These are phyloP conservation scores for Naganishia liquefaciens DNA, from an alignment of 1,284 basidiomycete species.

Conservation along the genomic window DNA sequence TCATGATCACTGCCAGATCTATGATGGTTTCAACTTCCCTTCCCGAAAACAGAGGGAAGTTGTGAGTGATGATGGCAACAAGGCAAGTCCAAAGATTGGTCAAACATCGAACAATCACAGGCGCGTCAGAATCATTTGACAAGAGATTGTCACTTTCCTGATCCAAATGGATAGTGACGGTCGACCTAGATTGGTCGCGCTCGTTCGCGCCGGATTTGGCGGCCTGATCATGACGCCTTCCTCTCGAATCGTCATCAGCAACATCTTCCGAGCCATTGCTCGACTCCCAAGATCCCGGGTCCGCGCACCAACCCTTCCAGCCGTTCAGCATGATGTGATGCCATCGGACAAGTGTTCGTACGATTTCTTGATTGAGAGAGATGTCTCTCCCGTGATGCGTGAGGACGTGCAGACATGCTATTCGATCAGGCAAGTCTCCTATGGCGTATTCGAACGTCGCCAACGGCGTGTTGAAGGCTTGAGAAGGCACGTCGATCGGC, in stretches of 20 bases:
- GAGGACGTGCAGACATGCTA: conserved; percentile 16
- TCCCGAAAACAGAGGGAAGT: conserved; percentile 46
- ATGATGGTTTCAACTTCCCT: conserved; percentile 44
- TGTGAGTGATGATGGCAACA: conserved; percentile 41
- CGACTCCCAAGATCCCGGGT: conserved; percentile 9
- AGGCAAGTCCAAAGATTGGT: conserved; percentile 42
- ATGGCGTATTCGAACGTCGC: conserved; percentile 13
- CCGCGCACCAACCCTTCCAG: conserved; percentile 23
- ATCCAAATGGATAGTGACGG: conserved; percentile 21
- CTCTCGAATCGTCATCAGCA: not conserved
- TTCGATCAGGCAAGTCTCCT: conserved; percentile 19
- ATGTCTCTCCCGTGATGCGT: conserved; percentile 24
- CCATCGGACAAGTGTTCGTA: conserved; percentile 21
- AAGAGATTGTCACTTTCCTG: not conserved
- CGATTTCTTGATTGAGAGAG: conserved; percentile 20
- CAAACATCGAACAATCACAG: conserved; percentile 10
- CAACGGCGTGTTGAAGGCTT: conserved; percentile 2
- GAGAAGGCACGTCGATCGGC: conserved; percentile 2
- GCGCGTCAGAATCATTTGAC: not conserved
- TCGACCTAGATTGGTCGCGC: conserved; percentile 17
- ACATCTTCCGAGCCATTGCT: not conserved
- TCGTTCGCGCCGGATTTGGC: conserved; percentile 1
- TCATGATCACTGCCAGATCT: conserved; percentile 43
- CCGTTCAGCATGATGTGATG: conserved; percentile 5
- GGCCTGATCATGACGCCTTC: conserved; percentile 1